Conservation (phyloP, 768 basidiomycete genomes). For the Lactarius tabidus region DNA sequence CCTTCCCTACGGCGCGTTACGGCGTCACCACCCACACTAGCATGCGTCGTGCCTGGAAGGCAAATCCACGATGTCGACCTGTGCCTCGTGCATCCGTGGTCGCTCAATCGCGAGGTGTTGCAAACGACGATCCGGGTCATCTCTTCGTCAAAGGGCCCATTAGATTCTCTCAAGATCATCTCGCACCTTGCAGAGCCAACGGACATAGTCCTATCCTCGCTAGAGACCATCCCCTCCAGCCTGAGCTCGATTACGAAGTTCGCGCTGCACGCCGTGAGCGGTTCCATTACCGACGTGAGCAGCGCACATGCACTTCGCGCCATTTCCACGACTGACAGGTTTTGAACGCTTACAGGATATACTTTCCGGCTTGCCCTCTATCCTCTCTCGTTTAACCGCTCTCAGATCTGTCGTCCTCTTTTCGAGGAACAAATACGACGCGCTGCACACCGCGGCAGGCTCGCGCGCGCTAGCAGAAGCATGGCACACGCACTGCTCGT, state of each 20-base stretch:
- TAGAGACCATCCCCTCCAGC: conserved; percentile 26
- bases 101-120: conserved; percentile 29
- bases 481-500: conserved; percentile 28
- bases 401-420: conserved; percentile 29
- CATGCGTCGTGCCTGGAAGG: conserved; percentile 29
- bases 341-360: conserved; percentile 25
- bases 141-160: conserved; percentile 26
- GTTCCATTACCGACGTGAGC: conserved; percentile 28
- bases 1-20: conserved; percentile 29
- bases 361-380: conserved; percentile 24
- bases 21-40: conserved; percentile 29
- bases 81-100: conserved; percentile 29
- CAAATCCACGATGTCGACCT: conserved; percentile 30
- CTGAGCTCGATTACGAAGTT: conserved; percentile 27
- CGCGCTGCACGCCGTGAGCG: conserved; percentile 29
- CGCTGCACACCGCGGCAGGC: conserved; percentile 23
- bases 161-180: conserved; percentile 30
- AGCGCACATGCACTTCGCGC: not conserved
- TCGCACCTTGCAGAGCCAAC: conserved; percentile 22
- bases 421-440: conserved; percentile 28
- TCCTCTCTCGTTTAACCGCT: conserved; percentile 28
- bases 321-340: conserved; percentile 1
- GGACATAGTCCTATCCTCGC: conserved; percentile 26
- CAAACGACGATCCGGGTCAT: conserved; percentile 27
- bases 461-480: conserved; percentile 17